phyloP scores from a whole-genome alignment of 345 rosid genomes.

The Gossypioides kirkii region DNA sequence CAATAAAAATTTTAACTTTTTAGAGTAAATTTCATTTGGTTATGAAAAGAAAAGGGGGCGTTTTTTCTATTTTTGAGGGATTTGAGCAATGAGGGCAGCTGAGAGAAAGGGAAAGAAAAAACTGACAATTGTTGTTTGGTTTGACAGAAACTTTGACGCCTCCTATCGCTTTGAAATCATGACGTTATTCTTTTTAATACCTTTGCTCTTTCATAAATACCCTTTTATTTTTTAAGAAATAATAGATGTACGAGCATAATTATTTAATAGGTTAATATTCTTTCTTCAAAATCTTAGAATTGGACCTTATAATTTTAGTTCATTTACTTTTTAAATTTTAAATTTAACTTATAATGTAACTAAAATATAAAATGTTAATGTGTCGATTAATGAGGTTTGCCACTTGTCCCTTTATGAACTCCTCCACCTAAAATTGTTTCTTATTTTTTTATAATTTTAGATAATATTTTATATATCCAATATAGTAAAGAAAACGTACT shows the following conservation, averaged over 20 bases:
- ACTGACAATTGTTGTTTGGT: conserved; percentile 3
- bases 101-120: not conserved
- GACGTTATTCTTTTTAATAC: not conserved
- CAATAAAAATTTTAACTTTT: not conserved
- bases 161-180: not conserved
- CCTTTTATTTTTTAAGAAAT: not conserved
- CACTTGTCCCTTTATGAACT: too few species aligned
- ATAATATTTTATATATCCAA: too few species aligned
- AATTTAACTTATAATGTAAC: too few species aligned
- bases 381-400: too few species aligned
- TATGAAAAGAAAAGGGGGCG: not conserved
- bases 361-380: too few species aligned
- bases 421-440: too few species aligned
- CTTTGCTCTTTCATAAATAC: conserved; percentile 3
- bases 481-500: not conserved
- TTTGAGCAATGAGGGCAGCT: not conserved
- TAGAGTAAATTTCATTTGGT: not conserved
- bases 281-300: too few species aligned
- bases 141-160: conserved; percentile 42
- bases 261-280: too few species aligned
- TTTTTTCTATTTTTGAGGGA: not conserved
- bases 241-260: too few species aligned
- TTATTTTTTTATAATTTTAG: too few species aligned
- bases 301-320: too few species aligned
- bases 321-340: too few species aligned